Evolutionary conservation across 2,329 filamentous ascomycete species (phyloP).

Genomic region (Berkeleyomyces basicola): DNA sequence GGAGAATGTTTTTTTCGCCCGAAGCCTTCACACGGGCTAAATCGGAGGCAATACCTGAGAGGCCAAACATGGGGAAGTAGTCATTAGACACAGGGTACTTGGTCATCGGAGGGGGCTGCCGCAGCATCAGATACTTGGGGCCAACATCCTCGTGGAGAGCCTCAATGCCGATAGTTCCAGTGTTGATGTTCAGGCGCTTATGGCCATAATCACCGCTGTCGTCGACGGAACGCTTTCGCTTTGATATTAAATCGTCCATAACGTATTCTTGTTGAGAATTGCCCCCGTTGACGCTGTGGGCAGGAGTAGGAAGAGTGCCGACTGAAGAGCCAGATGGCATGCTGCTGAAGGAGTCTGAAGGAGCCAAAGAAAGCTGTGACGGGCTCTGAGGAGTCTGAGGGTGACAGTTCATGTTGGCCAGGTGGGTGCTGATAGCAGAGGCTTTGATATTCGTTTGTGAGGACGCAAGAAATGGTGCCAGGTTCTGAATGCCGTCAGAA

Average conservation of each 20-base stretch:
- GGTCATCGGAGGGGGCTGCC: conserved; percentile 15
- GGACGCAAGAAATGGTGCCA: background rate
- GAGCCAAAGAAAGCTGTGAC: conserved; percentile 42
- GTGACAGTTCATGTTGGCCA: conserved; percentile 46
- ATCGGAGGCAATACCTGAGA: conserved; percentile 40
- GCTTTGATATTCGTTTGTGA: background rate
- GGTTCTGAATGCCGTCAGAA: background rate
- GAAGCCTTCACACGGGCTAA: conserved; percentile 47
- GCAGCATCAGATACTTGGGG: conserved; percentile 49
- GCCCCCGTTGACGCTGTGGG: conserved; percentile 44
- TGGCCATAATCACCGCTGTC: conserved; percentile 38
- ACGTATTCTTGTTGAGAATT: conserved; percentile 21
- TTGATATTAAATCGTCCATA: conserved; percentile 36
- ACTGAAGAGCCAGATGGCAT: conserved; percentile 30
- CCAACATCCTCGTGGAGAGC: conserved; percentile 50
- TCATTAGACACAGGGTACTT: conserved; percentile 28
- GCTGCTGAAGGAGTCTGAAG: conserved; percentile 34
- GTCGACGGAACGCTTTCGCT: conserved; percentile 44
- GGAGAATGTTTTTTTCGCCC: conserved; percentile 49
- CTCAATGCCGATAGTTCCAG: conserved; percentile 38
- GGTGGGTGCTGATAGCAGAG: conserved; percentile 14
- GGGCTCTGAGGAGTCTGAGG: conserved; percentile 52
- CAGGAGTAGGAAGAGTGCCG: conserved; percentile 42
- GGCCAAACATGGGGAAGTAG: conserved; percentile 40
- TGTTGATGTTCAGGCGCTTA: conserved; percentile 47